These are phyloP conservation scores for Diplosphaera chodatii DNA, from an alignment of 139 green algal species.

Conservation along the genomic window DNA sequence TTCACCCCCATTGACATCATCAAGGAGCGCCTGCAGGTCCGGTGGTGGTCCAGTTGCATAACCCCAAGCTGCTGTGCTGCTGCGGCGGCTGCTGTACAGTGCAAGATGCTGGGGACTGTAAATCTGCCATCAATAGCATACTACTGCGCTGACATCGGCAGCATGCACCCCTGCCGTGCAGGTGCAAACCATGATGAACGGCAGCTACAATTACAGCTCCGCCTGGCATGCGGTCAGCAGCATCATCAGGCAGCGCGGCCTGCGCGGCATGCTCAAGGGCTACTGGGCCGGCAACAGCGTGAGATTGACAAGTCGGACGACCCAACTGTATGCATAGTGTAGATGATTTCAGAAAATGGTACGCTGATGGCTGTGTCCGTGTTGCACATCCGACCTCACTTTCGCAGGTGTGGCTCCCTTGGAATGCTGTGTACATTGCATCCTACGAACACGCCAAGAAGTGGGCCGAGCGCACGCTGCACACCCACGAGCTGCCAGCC, in stretches of 20 bases:
- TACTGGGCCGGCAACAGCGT: constrained; percentile 55
- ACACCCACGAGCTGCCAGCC: constrained; percentile 14
- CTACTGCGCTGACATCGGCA: no score
- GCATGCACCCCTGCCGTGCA: no score
- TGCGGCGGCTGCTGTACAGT: no score
- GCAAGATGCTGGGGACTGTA: no score
- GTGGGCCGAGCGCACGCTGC: neutral
- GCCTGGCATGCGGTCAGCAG: neutral
- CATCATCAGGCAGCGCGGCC: constrained; percentile 51
- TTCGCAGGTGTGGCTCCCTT: constrained; percentile 68
- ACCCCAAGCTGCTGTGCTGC: no score
- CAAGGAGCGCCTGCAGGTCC: constrained; percentile 23
- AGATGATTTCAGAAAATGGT: no score
- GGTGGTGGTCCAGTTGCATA: no score
- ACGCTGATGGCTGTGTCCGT: no score
- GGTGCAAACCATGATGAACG: neutral
- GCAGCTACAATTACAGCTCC: neutral
- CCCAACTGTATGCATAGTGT: no score
- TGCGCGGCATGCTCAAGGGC: constrained; percentile 18
- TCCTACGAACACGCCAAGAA: constrained; percentile 54
- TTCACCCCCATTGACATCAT: constrained; percentile 87
- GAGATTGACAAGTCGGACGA: no score
- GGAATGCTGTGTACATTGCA: constrained; percentile 72
- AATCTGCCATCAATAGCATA: no score
- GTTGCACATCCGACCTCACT: no score